Evolutionary conservation across 176 grass and related monocot species (phyloP).

Genomic region (Eremochloa ophiuroides): DNA sequence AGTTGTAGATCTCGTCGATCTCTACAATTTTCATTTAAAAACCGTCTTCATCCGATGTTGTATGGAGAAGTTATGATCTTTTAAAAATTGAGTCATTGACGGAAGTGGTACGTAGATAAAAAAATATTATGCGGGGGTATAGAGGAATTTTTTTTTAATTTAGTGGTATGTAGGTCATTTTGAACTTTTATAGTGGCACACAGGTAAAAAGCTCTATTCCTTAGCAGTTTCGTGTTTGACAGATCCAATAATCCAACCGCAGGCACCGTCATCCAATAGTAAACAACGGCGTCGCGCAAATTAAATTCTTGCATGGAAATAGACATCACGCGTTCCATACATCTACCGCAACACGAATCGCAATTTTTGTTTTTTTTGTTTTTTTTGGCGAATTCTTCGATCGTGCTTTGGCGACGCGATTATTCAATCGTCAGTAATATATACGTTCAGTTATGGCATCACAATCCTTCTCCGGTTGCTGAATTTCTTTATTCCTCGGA

Average conservation of each 20-base stretch:
- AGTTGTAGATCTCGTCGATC: no score
- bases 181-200: no score
- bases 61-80: no score
- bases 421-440: neutral
- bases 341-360: neutral
- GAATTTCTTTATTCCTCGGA: slow-evolving; percentile 19
- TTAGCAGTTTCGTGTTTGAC: slow-evolving; percentile 7
- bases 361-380: neutral
- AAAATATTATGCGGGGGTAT: no score
- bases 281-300: neutral
- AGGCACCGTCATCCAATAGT: neutral
- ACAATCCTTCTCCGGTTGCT: slow-evolving; percentile 1
- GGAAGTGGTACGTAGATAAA: no score
- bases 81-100: no score
- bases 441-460: slow-evolving; percentile 32
- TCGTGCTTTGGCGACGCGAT: neutral
- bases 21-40: no score
- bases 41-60: no score
- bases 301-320: neutral
- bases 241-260: slow-evolving; percentile 22
- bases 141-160: no score
- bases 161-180: no score
- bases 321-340: neutral
- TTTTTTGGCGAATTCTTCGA: neutral
- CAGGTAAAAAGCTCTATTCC: no score